Conservation (phyloP, 2,329 filamentous ascomycete genomes). For the Colletotrichum spaethianum region DNA sequence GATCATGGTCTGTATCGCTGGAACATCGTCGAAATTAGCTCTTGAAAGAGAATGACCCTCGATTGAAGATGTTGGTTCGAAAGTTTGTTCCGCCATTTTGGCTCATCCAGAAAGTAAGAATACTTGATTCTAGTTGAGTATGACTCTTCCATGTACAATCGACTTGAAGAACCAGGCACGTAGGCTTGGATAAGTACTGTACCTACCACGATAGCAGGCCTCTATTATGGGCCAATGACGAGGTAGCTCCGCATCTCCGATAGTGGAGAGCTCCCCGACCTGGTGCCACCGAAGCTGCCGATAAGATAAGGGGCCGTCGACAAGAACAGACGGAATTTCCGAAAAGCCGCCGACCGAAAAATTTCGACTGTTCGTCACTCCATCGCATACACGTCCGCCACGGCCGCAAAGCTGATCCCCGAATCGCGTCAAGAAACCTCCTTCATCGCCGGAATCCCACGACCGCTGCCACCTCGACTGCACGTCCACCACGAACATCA, state of each 20-base stretch:
- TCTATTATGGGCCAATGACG: not conserved
- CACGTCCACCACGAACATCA: not conserved
- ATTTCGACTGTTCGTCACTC: slow-evolving; percentile 19
- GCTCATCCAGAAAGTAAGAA: not conserved
- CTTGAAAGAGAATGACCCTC: not conserved
- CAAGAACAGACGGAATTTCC: slow-evolving; percentile 6
- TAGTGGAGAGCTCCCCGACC: slow-evolving; percentile 5
- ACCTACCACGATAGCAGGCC: not conserved
- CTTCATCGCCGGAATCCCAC: slow-evolving; percentile 3
- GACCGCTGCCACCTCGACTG: not conserved
- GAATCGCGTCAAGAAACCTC: slow-evolving; percentile 8
- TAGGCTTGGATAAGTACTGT: no score
- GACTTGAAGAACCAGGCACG: no score
- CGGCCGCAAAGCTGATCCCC: not conserved
- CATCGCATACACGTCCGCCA: slow-evolving; percentile 10
- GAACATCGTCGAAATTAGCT: slow-evolving; percentile 42
- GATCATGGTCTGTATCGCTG: slow-evolving; percentile 50
- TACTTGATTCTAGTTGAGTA: not conserved
- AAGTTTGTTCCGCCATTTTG: not conserved
- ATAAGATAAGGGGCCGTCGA: slow-evolving; percentile 8
- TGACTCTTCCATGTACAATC: slow-evolving; percentile 3
- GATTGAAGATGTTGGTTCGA: not conserved
- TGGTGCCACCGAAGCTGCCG: not conserved
- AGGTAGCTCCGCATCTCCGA: not conserved
- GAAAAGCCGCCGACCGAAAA: slow-evolving; percentile 26